Evolutionary conservation across 169 alveolate species (phyloP), one percentile per base, ranked within the genome.

Genomic region (Cryptosporidium sp.): DNA sequence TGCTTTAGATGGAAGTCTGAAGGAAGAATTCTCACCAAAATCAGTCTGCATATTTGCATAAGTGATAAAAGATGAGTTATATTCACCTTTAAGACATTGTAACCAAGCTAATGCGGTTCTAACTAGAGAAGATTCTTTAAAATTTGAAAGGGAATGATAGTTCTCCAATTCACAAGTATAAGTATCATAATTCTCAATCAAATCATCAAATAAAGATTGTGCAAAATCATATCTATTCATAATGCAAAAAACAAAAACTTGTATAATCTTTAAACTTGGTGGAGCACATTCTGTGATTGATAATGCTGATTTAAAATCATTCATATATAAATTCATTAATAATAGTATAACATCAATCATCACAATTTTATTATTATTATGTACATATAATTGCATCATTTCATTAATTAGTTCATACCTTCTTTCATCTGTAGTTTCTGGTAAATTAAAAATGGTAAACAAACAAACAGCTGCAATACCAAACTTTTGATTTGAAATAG

Each of bases 31-130:
- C 21, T 65, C 89, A 18, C 89, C 89, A 65, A 80, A 80, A 44
- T 80, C 89, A 4, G 89, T 80, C 51, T 80, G 89, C 39, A 80
- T 61, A 65, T 80, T 80, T 42, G 89, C 89, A n/a, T 62, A 80
- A 33, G 89, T 80, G 39, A 80, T 65, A 26, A 80, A 80, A 10
- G 89, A 60, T 18, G 80, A 42, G 29, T 80, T 80, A 80, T 80
- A 80, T n/a, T 80, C 89, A 42, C 89, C 89, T 16, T 80, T 80
- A 26, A 80, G 35, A n/a, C 65, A 62, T n/a, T 80, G 89, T 26
- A 80, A 33, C 89, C 89, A 80, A 23, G 89, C 89, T 29, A 29
- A 23, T 18, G 89, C 89, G 23, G 62, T 58, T 44, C 89, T 58
- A 10, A 80, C 89, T 14, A 80, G 18, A 45, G 68, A 37, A 3